Percentiles rank a stretch among this genome's conserved stretches.
phyloP scores from a whole-genome alignment of 106 monocot species.

The Narthecium ossifragum region DNA sequence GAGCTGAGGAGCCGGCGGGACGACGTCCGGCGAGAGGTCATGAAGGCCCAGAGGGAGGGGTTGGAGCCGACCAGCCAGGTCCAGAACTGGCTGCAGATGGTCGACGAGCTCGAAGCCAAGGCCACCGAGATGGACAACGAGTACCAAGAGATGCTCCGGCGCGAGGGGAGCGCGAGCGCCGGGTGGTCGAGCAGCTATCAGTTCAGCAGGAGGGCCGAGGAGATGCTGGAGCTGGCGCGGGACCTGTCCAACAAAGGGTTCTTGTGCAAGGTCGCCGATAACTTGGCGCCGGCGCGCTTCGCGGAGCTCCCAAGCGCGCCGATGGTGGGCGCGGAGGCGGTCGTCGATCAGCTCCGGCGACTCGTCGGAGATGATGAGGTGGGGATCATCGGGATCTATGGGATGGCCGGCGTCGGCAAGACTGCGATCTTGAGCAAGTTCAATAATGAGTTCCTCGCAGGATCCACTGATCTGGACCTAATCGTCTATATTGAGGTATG shows the following conservation, averaged over 20 bases:
- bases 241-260: neutral
- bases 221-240: neutral
- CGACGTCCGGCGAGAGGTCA: neutral
- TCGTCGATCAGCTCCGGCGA: neutral
- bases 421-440: constrained; percentile 21
- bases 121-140: neutral
- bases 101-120: neutral
- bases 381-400: constrained; percentile 16
- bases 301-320: neutral
- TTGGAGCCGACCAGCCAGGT: neutral
- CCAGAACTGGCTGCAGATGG: neutral
- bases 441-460: constrained; percentile 23
- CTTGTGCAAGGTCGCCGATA: neutral
- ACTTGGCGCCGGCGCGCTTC: neutral
- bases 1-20: neutral
- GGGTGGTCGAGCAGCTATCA: neutral
- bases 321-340: neutral
- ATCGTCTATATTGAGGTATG: constrained; percentile 14
- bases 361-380: neutral
- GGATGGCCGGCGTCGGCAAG: constrained; percentile 35
- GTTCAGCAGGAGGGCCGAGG: neutral
- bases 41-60: neutral
- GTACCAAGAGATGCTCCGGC: neutral
- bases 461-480: neutral
- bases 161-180: neutral